phyloP scores from a whole-genome alignment of 768 basidiomycete genomes.

The Tricholoma bakamatsutake region DNA sequence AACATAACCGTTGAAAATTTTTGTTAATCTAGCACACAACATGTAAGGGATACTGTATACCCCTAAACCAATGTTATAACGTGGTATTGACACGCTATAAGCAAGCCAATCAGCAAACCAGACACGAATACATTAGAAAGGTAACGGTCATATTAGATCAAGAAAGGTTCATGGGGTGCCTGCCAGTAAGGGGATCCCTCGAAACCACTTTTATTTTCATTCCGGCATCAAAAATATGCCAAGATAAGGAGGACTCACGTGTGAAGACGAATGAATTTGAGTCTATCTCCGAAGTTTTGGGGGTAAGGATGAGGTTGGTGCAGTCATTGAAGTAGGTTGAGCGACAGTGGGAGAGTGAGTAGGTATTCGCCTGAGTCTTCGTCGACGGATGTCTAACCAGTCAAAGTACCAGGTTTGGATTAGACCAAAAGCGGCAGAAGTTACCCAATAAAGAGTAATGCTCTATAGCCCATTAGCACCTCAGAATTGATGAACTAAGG shows the following conservation, averaged over 20 bases:
- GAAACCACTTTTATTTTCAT: constrained; percentile 75
- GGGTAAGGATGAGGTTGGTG: not conserved
- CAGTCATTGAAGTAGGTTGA: not conserved
- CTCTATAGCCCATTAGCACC: constrained; percentile 36
- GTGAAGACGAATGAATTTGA: constrained; percentile 4
- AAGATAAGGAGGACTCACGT: constrained; percentile 18
- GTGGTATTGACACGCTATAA: not conserved
- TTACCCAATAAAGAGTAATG: constrained; percentile 70
- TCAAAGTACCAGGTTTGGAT: constrained; percentile 72
- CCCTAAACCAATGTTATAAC: not conserved
- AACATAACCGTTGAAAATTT: constrained; percentile 4
- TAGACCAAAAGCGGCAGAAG: constrained; percentile 69
- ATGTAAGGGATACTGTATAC: not conserved
- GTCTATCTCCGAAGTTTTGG: constrained; percentile 9
- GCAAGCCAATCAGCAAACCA: not conserved
- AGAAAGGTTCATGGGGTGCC: constrained; percentile 62
- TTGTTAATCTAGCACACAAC: not conserved
- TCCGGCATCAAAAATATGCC: constrained; percentile 17
- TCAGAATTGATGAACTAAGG: not conserved
- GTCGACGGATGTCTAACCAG: constrained; percentile 47
- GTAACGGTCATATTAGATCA: constrained; percentile 87
- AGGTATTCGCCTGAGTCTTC: constrained; percentile 12
- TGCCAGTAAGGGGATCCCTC: constrained; percentile 55
- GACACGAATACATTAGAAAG: not conserved
- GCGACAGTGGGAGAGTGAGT: not conserved